Base-by-base conservation (phyloP, 2,329 filamentous ascomycete genomes). In the Thelonectria discophora region DNA sequence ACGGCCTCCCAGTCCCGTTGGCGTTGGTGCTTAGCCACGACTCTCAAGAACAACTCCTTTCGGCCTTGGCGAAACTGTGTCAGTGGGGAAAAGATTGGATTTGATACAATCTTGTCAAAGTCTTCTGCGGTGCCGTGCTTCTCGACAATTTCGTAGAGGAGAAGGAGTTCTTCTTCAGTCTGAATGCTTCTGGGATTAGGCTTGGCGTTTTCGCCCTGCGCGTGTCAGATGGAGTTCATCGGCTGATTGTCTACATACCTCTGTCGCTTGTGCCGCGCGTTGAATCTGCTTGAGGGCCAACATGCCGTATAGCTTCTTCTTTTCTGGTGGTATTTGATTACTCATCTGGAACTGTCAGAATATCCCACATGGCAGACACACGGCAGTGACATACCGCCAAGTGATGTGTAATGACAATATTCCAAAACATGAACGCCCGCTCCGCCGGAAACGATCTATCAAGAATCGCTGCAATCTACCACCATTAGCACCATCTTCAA, bases 401-500 rank as follows among this genome's bases (percentile, higher is more conserved):
- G 32, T 86, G 68, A 62, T 84, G 81, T 0, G 83, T 86, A 15
- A 84, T 77, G 18, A 80, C 75, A 64, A 87, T 86, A 63, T 83
- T 86, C 79, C 81, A 84, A 62, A 86, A 86, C 71, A 85, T 76
- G 58, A 81, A 82, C 2, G 75, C 74, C 30, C 81, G 76, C 20
- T 86, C 82, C 27, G 77, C 73, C 2, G 82, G 75, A 51, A 84
- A 82, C 0, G 81, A 80, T 69, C 82, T 81, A 62, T 86, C 84
- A 24, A 86, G 68, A 0, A 81, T 79, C 1, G 82, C 82, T 0
- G 84, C 82, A 68, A 88, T 87, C 83, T 87, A 56, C 6, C 11
- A n/a, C 40, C 3, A 60, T 72, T 21, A 70, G 53, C 34, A 3
- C 15, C 24, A 3, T 11, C 15, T 13, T 20, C 17, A 13, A 18